phyloP scores from a whole-genome alignment of 140 eudicot species.

The Anethum foeniculum region DNA sequence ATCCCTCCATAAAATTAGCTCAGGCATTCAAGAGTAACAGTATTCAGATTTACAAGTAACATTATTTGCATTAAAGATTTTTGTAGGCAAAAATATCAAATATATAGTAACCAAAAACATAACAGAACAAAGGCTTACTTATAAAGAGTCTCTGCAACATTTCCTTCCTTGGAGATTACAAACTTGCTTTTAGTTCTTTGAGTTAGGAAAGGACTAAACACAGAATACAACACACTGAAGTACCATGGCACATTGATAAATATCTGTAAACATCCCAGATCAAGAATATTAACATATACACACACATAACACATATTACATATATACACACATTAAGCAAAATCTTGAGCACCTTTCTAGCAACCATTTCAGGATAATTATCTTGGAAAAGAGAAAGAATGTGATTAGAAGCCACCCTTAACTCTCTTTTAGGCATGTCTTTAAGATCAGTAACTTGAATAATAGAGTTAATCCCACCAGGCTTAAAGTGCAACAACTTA shows the following conservation, averaged over 20 bases:
- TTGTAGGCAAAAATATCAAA: neutral
- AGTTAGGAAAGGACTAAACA: conserved; percentile 88
- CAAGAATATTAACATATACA: neutral
- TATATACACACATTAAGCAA: neutral
- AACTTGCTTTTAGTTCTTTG: conserved; percentile 97
- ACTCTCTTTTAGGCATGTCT: conserved; percentile 94
- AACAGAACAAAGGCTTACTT: conserved; percentile 39
- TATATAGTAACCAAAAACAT: neutral
- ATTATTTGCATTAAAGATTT: conserved; percentile 1
- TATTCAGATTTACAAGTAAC: neutral
- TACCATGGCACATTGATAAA: conserved; percentile 99
- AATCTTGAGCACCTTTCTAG: conserved; percentile 51
- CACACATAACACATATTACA: neutral
- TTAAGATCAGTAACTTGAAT: conserved; percentile 94
- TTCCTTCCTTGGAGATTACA: conserved; percentile 79
- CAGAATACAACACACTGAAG: conserved; percentile 80
- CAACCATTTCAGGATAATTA: conserved; percentile 99
- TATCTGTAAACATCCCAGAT: conserved; percentile 38
- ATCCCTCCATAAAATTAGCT: neutral
- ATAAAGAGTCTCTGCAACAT: conserved; percentile 85
- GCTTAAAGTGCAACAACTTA: conserved; percentile 61
- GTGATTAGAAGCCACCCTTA: conserved; percentile 84
- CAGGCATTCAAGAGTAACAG: neutral
- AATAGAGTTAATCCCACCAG: conserved; percentile 82
- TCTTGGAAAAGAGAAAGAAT: conserved; percentile 83